Conservation (phyloP, 345 rosid species). For the Arabidopsis suecica region DNA sequence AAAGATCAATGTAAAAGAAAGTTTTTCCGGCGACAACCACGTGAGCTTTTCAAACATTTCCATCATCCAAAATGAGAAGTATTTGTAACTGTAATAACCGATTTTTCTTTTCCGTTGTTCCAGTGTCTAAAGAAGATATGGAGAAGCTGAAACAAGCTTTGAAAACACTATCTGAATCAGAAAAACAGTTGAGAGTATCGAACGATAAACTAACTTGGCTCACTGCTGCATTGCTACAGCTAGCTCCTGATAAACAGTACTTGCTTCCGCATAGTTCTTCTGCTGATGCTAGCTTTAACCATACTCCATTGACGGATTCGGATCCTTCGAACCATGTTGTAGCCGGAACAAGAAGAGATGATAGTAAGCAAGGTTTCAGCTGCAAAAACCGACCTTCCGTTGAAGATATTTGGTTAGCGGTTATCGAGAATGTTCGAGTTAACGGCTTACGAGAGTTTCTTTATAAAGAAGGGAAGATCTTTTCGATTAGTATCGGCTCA, state of each 20-base stretch:
- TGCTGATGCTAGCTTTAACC: slow-evolving; percentile 66
- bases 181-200: slow-evolving; percentile 90
- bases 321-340: not conserved
- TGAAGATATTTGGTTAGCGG: slow-evolving; percentile 90
- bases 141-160: slow-evolving; percentile 92
- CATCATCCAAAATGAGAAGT: not conserved
- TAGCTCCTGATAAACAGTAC: slow-evolving; percentile 97
- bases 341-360: not conserved
- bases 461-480: slow-evolving; percentile 78
- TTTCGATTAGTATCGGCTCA: slow-evolving; percentile 82
- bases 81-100: slow-evolving; percentile 18
- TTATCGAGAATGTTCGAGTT: slow-evolving; percentile 63
- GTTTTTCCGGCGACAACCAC: slow-evolving; percentile 77
- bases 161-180: slow-evolving; percentile 94
- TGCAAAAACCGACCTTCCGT: slow-evolving; percentile 53
- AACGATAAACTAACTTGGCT: slow-evolving; percentile 96
- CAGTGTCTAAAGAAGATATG: slow-evolving; percentile 94
- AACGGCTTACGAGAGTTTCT: slow-evolving; percentile 70
- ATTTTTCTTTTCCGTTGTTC: slow-evolving; percentile 4
- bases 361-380: slow-evolving; percentile 8
- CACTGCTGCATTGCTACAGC: slow-evolving; percentile 95
- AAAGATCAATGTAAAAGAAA: slow-evolving; percentile 74
- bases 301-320: slow-evolving; percentile 42
- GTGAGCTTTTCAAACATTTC: slow-evolving; percentile 55
- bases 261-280: slow-evolving; percentile 64